Base-by-base conservation (phyloP, 495 filamentous ascomycete species). In the Apodospora peruviana region DNA sequence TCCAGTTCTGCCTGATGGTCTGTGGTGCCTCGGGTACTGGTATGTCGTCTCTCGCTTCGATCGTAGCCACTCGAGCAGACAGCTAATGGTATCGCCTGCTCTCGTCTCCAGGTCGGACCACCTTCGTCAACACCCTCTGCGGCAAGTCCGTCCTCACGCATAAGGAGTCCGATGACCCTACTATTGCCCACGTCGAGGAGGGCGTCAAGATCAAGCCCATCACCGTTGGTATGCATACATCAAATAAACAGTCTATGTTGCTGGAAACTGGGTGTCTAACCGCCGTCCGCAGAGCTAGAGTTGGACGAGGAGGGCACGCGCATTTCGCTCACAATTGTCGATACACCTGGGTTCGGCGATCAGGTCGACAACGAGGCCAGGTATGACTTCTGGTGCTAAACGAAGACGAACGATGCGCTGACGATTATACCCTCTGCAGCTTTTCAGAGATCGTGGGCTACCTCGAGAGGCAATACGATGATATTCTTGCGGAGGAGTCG, bases 1-100 rank as follows among this genome's bases (percentile, higher is more conserved):
- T 98, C 64, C 94, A 97, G 79, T 98, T 98, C 78, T 97, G 91
- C 75, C 67, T 98, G 84, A 98, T 98, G 93, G 93, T 98, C 58
- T 97, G 94, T 68, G 93, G 93, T 74, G 91, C 93, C 64, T 96
- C 91, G 58, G 93, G 93, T 69, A 97, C 93, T 69, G 91, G 91
- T 96, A 82, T 59, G 81, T 74, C 38, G 22, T 19, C 43, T 34
- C 46, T 44, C 11, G 32, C 32, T 8, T 23, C 8, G 17, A 8
- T 21, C 44, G n/a, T 8, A 10, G 21, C 17, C 4, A 9, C 14
- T 4, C 5, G 21, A n/a, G 27, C 12, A 12, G 7, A 7, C 7
- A 32, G 25, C 52, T 65, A 63, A 72, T 54, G 44, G 40, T 53
- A 50, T 29, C 52, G 8, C 20, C 19, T 12, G 0, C 12, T 32